phyloP scores from a whole-genome alignment of 805 yeast genomes.

The Babjeviella inositovora region DNA sequence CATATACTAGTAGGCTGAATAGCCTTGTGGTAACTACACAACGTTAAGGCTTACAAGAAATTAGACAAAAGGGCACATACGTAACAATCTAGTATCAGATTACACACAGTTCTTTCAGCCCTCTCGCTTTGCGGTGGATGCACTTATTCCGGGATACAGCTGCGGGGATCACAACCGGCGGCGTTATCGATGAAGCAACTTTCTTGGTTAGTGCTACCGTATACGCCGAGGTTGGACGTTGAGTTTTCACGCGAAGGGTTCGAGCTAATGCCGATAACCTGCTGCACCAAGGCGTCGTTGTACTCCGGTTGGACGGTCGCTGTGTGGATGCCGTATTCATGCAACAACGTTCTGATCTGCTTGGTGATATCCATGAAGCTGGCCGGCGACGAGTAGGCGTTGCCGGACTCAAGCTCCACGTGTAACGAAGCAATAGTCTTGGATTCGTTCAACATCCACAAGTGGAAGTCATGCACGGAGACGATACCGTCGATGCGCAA shows the following conservation, averaged over 20 bases:
- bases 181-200: no score
- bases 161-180: no score
- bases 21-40: no score
- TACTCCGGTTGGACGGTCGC: constrained; percentile 97
- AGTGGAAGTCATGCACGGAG: constrained; percentile 88
- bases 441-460: constrained; percentile 89
- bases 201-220: no score
- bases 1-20: no score
- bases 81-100: no score
- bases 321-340: constrained; percentile 74
- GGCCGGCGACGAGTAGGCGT: no score
- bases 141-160: no score
- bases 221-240: neutral
- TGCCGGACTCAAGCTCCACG: constrained; percentile 52
- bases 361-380: constrained; percentile 58
- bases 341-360: constrained; percentile 64
- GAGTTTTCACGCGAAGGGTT: neutral
- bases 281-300: constrained; percentile 12
- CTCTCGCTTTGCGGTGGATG: no score
- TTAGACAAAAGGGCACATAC: no score
- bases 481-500: constrained; percentile 53
- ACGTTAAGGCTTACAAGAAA: no score
- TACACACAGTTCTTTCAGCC: no score
- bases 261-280: constrained; percentile 1
- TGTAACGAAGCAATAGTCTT: constrained; percentile 81